A percentile compares a stretch with the other conserved stretches of the same genome.
Evolutionary conservation across 768 basidiomycete genomes (phyloP).

Genomic region (Lentinula boryana): DNA sequence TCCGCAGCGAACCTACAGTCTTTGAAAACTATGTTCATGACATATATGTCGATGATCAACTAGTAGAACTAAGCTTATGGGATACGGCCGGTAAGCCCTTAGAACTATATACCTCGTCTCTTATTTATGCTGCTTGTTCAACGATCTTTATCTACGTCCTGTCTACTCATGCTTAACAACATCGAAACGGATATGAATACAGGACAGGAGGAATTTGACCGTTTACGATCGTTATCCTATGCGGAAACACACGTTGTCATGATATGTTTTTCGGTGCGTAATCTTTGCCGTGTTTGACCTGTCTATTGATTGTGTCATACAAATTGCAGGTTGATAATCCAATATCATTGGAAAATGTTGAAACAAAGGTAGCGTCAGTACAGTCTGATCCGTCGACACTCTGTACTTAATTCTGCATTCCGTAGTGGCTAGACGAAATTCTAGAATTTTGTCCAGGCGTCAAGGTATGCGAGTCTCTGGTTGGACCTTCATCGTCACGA

Average conservation of each 20-base stretch:
- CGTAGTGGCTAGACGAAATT: slow-evolving; percentile 90
- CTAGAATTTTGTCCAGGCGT: slow-evolving; percentile 92
- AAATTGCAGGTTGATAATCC: slow-evolving; percentile 79
- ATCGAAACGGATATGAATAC: slow-evolving; percentile 9
- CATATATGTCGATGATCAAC: slow-evolving; percentile 77
- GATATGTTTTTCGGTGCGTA: slow-evolving; percentile 84
- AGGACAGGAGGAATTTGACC: slow-evolving; percentile 96
- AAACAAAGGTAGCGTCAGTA: slow-evolving; percentile 59
- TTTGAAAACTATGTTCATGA: slow-evolving; percentile 98
- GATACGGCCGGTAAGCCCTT: slow-evolving; percentile 82
- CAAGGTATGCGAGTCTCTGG: slow-evolving; percentile 47
- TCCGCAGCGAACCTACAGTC: slow-evolving; percentile 78
- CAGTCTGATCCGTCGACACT: background rate
- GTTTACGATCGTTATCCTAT: slow-evolving; percentile 89
- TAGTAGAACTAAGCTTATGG: slow-evolving; percentile 91
- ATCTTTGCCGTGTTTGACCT: background rate
- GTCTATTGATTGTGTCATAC: slow-evolving; percentile 9
- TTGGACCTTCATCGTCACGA: background rate
- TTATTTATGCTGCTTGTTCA: slow-evolving; percentile 20
- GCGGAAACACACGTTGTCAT: slow-evolving; percentile 96
- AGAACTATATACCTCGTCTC: slow-evolving; percentile 4
- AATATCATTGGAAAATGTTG: slow-evolving; percentile 93
- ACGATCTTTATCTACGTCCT: slow-evolving; percentile 15
- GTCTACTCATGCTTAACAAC: slow-evolving; percentile 3
- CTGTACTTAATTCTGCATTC: background rate